Percentiles rank a stretch among this genome's conserved stretches.
Evolutionary conservation across 139 green algal species (phyloP).

Genomic region (Chlamydomonas sp.): DNA sequence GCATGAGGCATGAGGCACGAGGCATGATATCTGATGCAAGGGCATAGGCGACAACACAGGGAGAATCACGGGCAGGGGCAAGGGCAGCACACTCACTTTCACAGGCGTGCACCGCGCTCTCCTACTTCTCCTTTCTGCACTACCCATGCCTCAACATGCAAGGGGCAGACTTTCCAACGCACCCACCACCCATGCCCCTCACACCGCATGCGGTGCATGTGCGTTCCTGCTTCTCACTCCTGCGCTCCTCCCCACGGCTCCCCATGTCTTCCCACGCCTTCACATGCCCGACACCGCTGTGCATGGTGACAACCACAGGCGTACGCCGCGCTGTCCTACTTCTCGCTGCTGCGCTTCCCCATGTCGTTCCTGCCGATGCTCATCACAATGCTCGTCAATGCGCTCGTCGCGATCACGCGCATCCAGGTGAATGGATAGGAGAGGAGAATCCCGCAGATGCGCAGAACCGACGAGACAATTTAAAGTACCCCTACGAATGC

Average conservation of each 20-base stretch:
- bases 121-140: not conserved
- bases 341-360: constrained; percentile 88
- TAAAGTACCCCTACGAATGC: no score
- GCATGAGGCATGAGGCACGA: no score
- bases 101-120: no score
- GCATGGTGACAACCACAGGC: constrained; percentile 15
- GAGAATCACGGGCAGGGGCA: no score
- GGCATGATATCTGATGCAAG: no score
- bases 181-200: no score
- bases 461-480: no score
- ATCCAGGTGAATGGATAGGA: constrained; percentile 52
- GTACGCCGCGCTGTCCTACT: constrained; percentile 85
- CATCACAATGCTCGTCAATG: constrained; percentile 44
- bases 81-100: no score
- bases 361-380: constrained; percentile 83
- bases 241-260: not conserved
- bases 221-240: no score
- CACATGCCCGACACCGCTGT: not conserved
- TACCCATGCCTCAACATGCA: not conserved
- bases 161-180: no score
- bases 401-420: constrained; percentile 48
- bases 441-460: constrained; percentile 14
- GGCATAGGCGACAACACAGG: no score
- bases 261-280: not conserved
- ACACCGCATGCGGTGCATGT: no score